Evolutionary conservation across 495 filamentous ascomycete genomes (phyloP).

Genomic region (Penicillium silybi): DNA sequence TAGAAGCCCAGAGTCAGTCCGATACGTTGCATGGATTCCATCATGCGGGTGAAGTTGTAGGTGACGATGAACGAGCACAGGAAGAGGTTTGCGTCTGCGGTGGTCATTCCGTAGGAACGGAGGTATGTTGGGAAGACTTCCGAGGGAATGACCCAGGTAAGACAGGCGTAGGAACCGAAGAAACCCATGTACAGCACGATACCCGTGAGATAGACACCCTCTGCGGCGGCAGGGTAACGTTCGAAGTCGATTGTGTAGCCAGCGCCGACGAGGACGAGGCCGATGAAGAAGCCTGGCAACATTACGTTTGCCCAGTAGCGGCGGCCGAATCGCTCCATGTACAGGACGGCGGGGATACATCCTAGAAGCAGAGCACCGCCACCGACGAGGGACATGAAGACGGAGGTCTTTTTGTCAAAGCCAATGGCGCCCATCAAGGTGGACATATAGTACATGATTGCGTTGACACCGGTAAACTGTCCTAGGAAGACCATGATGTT

Average conservation of each 20-base stretch:
- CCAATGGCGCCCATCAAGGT: conserved; percentile 54
- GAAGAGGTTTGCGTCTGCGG: conserved; percentile 53
- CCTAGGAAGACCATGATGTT: conserved; percentile 61
- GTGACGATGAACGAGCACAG: conserved; percentile 60
- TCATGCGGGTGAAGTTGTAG: conserved; percentile 60
- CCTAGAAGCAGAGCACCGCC: conserved; percentile 55
- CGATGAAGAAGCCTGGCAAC: conserved; percentile 59
- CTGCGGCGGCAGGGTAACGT: conserved; percentile 34
- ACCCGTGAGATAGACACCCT: conserved; percentile 53
- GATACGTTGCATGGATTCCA: conserved; percentile 51
- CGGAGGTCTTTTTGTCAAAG: conserved; percentile 46
- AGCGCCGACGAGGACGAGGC: conserved; percentile 52
- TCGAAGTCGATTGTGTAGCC: conserved; percentile 45
- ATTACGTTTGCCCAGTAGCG: conserved; percentile 59
- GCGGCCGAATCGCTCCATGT: conserved; percentile 58
- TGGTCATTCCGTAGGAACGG: conserved; percentile 58
- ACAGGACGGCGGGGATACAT: conserved; percentile 55
- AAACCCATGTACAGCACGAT: conserved; percentile 59
- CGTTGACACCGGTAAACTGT: conserved; percentile 59
- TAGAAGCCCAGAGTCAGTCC: conserved; percentile 58
- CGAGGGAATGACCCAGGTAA: conserved; percentile 59
- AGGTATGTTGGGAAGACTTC: conserved; percentile 61
- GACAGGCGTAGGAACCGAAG: conserved; percentile 59
- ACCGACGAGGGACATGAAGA: conserved; percentile 62
- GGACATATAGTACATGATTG: conserved; percentile 62